A percentile compares a stretch with the other conserved stretches of the same genome.
phyloP scores from a whole-genome alignment of 2,329 filamentous ascomycete species.

The Fusarium austroafricanum region DNA sequence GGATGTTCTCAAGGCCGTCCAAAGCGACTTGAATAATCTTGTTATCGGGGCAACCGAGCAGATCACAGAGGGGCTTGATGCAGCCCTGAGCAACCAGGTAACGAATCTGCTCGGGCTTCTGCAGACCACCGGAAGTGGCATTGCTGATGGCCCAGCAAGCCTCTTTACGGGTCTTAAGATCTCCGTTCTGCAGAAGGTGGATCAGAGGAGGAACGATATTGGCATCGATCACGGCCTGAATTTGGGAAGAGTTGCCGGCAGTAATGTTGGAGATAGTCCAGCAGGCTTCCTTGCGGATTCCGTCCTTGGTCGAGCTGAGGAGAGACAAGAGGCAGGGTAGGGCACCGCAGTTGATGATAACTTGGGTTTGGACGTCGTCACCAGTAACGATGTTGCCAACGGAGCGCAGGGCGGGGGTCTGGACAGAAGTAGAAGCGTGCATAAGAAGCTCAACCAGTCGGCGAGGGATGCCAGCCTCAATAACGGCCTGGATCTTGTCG shows the following conservation, averaged over 20 bases:
- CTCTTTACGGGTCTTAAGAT: constrained; percentile 99
- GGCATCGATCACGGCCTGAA: constrained; percentile 95
- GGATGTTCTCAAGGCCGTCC: constrained; percentile 97
- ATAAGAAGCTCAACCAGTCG: constrained; percentile 96
- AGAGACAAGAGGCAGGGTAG: constrained; percentile 92
- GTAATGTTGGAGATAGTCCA: constrained; percentile 99
- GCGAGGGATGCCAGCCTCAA: constrained; percentile 96
- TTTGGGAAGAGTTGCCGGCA: constrained; percentile 96
- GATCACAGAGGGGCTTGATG: constrained; percentile 96
- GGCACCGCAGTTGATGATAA: constrained; percentile 98
- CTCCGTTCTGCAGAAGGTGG: constrained; percentile 93
- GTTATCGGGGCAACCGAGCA: constrained; percentile 96
- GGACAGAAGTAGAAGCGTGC: constrained; percentile 97
- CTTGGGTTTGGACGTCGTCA: constrained; percentile 98
- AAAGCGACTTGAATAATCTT: constrained; percentile 99
- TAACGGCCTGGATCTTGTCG: constrained; percentile 99
- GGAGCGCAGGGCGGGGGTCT: constrained; percentile 95
- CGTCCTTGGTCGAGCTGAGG: constrained; percentile 96
- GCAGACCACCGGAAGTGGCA: constrained; percentile 94
- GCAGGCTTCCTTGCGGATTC: constrained; percentile 98
- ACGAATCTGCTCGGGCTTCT: constrained; percentile 98
- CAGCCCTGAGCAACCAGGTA: constrained; percentile 94
- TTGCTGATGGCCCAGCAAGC: constrained; percentile 99
- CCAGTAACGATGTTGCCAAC: constrained; percentile 99
- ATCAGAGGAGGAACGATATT: constrained; percentile 97